Evolutionary conservation across 2,329 filamentous ascomycete species (phyloP).

Genomic region (Exserohilum turcica): DNA sequence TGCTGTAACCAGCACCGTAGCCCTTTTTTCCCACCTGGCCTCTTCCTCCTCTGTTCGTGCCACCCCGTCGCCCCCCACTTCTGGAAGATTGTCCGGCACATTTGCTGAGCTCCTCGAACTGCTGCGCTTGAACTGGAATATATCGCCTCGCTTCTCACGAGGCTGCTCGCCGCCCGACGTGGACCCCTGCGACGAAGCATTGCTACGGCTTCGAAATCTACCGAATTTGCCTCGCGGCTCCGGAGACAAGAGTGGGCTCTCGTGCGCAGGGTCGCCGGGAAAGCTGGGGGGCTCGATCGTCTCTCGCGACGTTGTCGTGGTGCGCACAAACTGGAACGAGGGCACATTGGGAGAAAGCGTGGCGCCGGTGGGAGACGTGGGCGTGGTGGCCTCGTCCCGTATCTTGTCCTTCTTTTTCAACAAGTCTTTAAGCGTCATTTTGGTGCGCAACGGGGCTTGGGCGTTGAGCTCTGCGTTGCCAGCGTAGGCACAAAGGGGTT

Average conservation of each 20-base stretch:
- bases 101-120: slow-evolving; percentile 67
- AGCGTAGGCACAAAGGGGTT: slow-evolving; percentile 19
- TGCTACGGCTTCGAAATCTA: slow-evolving; percentile 43
- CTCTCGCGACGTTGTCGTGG: slow-evolving; percentile 81
- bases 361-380: slow-evolving; percentile 24
- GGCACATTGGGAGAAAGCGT: slow-evolving; percentile 41
- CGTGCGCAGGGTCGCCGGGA: slow-evolving; percentile 49
- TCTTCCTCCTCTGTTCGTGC: slow-evolving; percentile 51
- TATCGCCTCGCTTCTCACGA: slow-evolving; percentile 64
- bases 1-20: slow-evolving; percentile 79
- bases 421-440: slow-evolving; percentile 65
- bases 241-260: slow-evolving; percentile 36
- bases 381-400: slow-evolving; percentile 51
- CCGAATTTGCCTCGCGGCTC: slow-evolving; percentile 34
- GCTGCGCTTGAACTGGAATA: slow-evolving; percentile 68
- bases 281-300: slow-evolving; percentile 72
- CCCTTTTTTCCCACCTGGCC: slow-evolving; percentile 88
- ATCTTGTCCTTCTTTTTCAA: slow-evolving; percentile 67
- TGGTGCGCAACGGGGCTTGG: slow-evolving; percentile 26
- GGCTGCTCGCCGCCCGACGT: slow-evolving; percentile 17
- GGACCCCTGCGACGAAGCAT: slow-evolving; percentile 31
- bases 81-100: slow-evolving; percentile 79
- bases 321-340: slow-evolving; percentile 82
- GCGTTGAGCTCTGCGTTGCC: slow-evolving; percentile 16
- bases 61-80: slow-evolving; percentile 61